Percentiles rank a stretch among this genome's conserved stretches.
These are phyloP conservation scores for Mycena vitilis DNA, from an alignment of 768 basidiomycete genomes.

Conservation along the genomic window DNA sequence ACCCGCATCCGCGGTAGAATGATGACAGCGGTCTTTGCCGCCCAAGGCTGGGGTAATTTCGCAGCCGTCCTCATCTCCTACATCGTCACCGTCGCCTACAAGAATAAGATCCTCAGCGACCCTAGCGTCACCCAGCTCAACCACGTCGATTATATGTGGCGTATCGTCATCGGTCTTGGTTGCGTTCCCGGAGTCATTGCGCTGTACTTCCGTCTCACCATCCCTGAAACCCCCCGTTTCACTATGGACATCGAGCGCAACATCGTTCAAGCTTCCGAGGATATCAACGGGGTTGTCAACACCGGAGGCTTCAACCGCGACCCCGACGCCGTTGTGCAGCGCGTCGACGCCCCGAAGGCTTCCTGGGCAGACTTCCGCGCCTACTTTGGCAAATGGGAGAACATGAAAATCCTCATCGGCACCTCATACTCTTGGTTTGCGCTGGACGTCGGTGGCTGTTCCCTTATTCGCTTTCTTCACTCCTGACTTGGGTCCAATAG, in stretches of 20 bases:
- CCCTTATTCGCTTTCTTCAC: not conserved
- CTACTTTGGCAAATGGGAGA: not conserved
- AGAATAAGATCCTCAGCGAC: too few relatives aligned
- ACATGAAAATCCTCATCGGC: not conserved
- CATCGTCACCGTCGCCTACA: not conserved
- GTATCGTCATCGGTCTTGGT: slow-evolving; percentile 88
- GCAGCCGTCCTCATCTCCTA: slow-evolving; percentile 45
- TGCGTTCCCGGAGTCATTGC: slow-evolving; percentile 84
- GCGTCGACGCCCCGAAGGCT: not conserved
- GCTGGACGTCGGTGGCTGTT: slow-evolving; percentile 29
- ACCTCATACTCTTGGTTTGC: not conserved
- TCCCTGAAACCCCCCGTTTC: slow-evolving; percentile 90
- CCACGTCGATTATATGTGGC: slow-evolving; percentile 84
- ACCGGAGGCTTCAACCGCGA: not conserved
- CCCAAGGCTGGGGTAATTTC: slow-evolving; percentile 91
- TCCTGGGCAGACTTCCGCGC: not conserved
- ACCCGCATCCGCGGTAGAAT: slow-evolving; percentile 82
- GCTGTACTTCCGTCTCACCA: slow-evolving; percentile 94
- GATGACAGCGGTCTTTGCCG: slow-evolving; percentile 90
- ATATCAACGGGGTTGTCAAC: not conserved
- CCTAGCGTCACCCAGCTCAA: slow-evolving; percentile 30
- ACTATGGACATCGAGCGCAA: slow-evolving; percentile 90
- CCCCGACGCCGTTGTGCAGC: not conserved
- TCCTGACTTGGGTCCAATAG: not conserved
- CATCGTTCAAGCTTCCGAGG: not conserved